Base-by-base conservation (phyloP, 2,329 filamentous ascomycete species). In the Monilinia laxa region DNA sequence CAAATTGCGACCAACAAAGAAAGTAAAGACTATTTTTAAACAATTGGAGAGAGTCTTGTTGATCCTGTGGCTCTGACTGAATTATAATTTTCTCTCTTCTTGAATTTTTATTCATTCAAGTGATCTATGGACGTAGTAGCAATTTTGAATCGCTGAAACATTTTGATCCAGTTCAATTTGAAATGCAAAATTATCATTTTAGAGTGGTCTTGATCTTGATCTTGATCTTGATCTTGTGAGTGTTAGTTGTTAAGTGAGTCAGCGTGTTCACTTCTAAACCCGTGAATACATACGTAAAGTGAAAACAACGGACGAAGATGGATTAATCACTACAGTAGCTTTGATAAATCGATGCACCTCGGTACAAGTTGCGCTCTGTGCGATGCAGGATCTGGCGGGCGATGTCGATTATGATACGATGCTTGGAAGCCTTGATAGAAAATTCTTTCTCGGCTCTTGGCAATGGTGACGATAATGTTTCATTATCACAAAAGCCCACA, bases 371-470 rank as follows among this genome's bases (percentile, higher is more conserved):
- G 60, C 16, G 31, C 60, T 54, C 31, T 56, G 35, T 64, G 62
- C 45, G 40, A 16, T 14, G 40, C 40, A 42, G 11, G 40, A 42
- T 42, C 40, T 42, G 40, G 40, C 40, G 40, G 40, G 40, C 40
- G 14, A 42, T 42, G 40, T 42, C 40, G 40, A 42, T 42, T 60
- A 60, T 49, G 57, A 23, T 60, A 60, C 25, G 42, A 60, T 60
- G 57, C 35, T 23, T 60, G 28, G 42, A 60, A 60, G 57, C 20
- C 28, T 14, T 23, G 58, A 49, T 60, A 2, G 28, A 51, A 38
- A 60, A 51, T 60, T 51, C 57, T 51, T 51, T 23, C 58, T 51
- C 58, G 47, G 28, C 45, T 51, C 58, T 60, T 38, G 28, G 58
- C 58, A 51, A 51, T 45, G 57, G 58, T 49, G 47, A 51, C 7